phyloP scores from a whole-genome alignment of 345 rosid species.

The Sisymbrium altissimum region DNA sequence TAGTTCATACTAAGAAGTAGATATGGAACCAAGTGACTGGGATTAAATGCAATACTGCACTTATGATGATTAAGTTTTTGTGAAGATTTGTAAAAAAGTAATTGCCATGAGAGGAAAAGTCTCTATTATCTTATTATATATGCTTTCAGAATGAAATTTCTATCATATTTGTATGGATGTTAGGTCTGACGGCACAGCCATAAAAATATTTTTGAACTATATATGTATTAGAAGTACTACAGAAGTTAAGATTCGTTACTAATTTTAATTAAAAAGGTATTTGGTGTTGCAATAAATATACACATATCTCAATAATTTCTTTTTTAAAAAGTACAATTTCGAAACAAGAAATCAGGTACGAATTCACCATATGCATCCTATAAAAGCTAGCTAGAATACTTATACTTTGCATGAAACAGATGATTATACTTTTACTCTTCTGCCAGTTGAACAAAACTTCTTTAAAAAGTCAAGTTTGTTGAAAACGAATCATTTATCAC shows the following conservation, averaged over 20 bases:
- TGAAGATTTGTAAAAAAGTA: neutral
- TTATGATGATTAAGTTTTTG: neutral
- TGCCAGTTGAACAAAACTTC: neutral
- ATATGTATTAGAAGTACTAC: too few relatives aligned
- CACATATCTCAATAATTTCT: too few relatives aligned
- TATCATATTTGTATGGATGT: neutral
- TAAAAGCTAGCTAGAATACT: neutral
- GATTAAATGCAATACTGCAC: neutral
- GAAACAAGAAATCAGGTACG: too few relatives aligned
- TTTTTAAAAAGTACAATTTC: too few relatives aligned
- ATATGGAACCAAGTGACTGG: neutral
- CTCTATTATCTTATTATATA: neutral
- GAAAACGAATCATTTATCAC: constrained; percentile 1
- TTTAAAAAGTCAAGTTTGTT: neutral
- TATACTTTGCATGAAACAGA: neutral
- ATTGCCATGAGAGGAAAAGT: neutral
- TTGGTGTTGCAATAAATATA: too few relatives aligned
- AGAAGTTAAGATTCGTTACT: too few relatives aligned
- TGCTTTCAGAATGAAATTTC: neutral
- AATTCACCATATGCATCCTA: too few relatives aligned
- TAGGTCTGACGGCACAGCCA: neutral
- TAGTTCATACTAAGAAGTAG: neutral
- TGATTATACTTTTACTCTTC: neutral
- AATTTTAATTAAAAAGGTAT: too few relatives aligned
- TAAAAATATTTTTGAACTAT: too few relatives aligned